Conservation (phyloP, 306 rosid genomes). For the Vigna unguiculata region DNA sequence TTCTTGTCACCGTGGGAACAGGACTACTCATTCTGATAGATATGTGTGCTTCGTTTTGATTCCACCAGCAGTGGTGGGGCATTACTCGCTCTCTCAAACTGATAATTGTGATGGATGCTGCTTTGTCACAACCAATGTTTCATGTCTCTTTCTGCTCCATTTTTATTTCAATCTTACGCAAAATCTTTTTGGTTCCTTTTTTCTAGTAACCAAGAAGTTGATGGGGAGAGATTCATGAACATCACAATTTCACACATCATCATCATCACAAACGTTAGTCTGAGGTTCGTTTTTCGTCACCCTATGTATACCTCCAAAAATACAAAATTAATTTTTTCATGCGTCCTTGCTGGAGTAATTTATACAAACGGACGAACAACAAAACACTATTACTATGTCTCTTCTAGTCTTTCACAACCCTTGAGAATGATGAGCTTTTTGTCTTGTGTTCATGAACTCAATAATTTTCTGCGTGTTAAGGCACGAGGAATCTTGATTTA, state of each 20-base stretch:
- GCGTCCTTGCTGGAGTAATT: background rate
- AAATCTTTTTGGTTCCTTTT: background rate
- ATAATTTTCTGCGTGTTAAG: slow-evolving; percentile 19
- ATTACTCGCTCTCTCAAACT: slow-evolving; percentile 32
- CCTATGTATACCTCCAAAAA: background rate
- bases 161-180: slow-evolving; percentile 13
- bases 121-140: slow-evolving; percentile 28
- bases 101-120: slow-evolving; percentile 27
- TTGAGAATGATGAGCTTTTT: slow-evolving; percentile 31
- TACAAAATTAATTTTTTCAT: background rate
- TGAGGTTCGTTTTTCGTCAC: background rate
- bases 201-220: slow-evolving; percentile 17
- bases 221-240: slow-evolving; percentile 3
- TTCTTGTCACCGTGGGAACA: slow-evolving; percentile 44
- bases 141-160: background rate
- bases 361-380: background rate
- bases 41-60: slow-evolving; percentile 42
- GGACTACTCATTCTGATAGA: slow-evolving; percentile 45
- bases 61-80: slow-evolving; percentile 48
- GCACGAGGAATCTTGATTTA: slow-evolving; percentile 37
- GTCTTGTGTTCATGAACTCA: background rate
- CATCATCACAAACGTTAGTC: background rate
- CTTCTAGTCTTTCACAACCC: background rate
- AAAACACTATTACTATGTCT: background rate
- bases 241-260: background rate